Percentiles rank a stretch among this genome's conserved stretches.
phyloP scores from a whole-genome alignment of 2,329 filamentous ascomycete species.

The Alternaria sp. region DNA sequence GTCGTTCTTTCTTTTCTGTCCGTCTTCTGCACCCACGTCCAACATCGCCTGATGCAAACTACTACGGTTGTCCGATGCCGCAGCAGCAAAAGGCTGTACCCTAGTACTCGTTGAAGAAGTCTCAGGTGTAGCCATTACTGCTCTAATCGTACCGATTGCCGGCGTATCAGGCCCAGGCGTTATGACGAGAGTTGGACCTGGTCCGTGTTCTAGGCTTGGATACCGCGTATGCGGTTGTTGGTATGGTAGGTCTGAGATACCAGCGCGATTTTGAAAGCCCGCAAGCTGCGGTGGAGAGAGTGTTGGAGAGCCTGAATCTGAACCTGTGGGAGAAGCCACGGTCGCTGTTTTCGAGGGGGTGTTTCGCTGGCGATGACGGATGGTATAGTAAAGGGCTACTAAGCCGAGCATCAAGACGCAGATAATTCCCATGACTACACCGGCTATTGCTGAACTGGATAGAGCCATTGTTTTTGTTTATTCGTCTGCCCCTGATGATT shows the following conservation, averaged over 20 bases:
- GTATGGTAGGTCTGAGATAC: not conserved
- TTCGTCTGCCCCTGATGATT: not conserved
- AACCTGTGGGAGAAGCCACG: not conserved
- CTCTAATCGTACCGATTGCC: not conserved
- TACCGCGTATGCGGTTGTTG: not conserved
- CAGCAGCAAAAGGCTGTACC: not conserved
- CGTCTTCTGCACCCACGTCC: not conserved
- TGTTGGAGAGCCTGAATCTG: not conserved
- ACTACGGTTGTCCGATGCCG: not conserved
- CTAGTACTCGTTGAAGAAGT: not conserved
- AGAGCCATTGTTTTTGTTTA: not conserved
- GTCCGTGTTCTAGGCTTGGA: constrained; percentile 11
- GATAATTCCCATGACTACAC: constrained; percentile 1
- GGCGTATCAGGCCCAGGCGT: not conserved
- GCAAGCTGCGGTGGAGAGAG: not conserved
- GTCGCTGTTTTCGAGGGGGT: not conserved
- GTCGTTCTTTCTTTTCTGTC: not conserved
- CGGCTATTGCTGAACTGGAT: not conserved
- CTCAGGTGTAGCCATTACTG: not conserved
- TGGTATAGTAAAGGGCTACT: not conserved
- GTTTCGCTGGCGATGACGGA: not conserved
- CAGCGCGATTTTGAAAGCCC: not conserved
- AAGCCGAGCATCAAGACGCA: not conserved
- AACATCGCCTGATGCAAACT: constrained; percentile 10
- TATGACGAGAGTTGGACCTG: constrained; percentile 6